Conservation (phyloP, 257 asterid species). For the Gentiana dahurica region DNA sequence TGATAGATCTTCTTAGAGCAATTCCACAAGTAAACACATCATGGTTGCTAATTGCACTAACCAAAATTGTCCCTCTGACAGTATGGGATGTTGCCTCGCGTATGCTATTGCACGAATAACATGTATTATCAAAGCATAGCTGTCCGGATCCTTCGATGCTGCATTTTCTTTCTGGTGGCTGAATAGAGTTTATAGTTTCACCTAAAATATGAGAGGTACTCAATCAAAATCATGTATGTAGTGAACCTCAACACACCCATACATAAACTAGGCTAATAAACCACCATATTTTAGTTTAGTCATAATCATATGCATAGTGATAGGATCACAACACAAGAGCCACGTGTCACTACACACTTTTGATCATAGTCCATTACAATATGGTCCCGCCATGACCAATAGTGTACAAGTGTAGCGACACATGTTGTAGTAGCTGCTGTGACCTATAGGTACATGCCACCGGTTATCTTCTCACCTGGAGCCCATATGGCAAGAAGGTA, state of each 20-base stretch:
- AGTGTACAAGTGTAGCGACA: no score
- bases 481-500: slow-evolving; percentile 99
- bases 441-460: neutral
- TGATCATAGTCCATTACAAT: no score
- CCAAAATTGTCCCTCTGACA: slow-evolving; percentile 95
- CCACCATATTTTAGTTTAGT: no score
- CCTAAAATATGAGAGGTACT: slow-evolving; percentile 33
- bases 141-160: slow-evolving; percentile 48
- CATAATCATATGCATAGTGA: no score
- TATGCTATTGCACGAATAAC: slow-evolving; percentile 74
- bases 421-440: no score
- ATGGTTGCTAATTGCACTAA: slow-evolving; percentile 15
- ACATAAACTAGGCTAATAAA: no score
- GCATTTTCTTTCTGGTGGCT: slow-evolving; percentile 79
- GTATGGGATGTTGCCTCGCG: slow-evolving; percentile 83
- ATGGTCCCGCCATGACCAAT: no score
- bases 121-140: slow-evolving; percentile 63
- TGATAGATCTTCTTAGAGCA: slow-evolving; percentile 11
- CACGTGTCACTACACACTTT: no score
- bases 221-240: neutral
- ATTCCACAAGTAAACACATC: neutral
- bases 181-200: slow-evolving; percentile 76
- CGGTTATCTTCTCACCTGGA: slow-evolving; percentile 53
- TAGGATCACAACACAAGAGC: no score
- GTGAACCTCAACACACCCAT: no score